Base-by-base conservation (phyloP, 768 basidiomycete genomes). In the Candolleomyces eurysporus region DNA sequence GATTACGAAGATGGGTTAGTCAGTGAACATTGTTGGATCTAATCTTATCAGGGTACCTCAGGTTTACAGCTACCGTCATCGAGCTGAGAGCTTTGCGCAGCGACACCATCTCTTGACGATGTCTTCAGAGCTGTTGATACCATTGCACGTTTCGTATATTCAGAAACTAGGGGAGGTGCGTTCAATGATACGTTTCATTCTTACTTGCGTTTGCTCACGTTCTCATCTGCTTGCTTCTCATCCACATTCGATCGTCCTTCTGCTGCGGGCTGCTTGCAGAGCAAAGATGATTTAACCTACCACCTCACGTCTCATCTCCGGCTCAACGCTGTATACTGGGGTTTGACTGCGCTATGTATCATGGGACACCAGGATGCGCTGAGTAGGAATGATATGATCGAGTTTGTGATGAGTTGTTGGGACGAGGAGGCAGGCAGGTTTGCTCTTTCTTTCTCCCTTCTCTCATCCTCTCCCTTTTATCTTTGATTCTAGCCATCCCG, bases 291-390 rank as follows among this genome's bases (percentile, higher is more conserved):
- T 65, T 81, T 97, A 17, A 80, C 84, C 1, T 96, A 96, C 75
- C 93, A 96, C 72, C 80, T 96, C 19, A 96, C 96, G 0, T 81
- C 94, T 13, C 97, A 99, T 73, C 83, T 98, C 7, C 91, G 96
- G 7, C 79, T 99, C 75, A 98, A 98, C 72, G 96, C 95, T 2
- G 80, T 98, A 8, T 99, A 97, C 73, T 99, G 97, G 97, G 97
- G 94, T 8, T 78, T 95, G 45, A 94, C 91, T 0, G 94, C 97
- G 0, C 77, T 96, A 3, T 90, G 83, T 42, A 79, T 94, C 50
- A 91, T 98, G 88, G 84, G 82, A 1, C 83, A 82, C 49, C 78
- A 85, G 58, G 90, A 95, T 53, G 93, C 93, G 0, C 77, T 99
- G 56, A 83, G 91, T 65, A 77, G 88, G 45, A 86, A 93, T 26